Evolutionary conservation across 2,329 filamentous ascomycete genomes (phyloP), one percentile per base, ranked within the genome.

Genomic region (Dactylella cylindrospora): DNA sequence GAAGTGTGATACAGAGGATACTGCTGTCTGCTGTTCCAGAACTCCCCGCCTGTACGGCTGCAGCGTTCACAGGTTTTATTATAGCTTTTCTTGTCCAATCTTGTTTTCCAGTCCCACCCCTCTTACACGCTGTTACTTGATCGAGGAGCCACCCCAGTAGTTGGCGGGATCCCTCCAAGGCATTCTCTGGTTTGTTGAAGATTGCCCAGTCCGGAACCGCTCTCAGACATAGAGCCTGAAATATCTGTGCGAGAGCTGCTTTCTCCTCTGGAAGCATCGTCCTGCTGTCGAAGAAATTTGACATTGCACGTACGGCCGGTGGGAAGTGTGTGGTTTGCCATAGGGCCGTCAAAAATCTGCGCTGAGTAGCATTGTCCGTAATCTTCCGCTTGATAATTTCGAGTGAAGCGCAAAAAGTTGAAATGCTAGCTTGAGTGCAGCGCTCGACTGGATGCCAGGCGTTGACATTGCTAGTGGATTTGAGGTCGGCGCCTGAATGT

Each of bases 261-360:
- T 64, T 64, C 19, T 64, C 59, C 25, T 55, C 59, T 4, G 50
- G 23, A 17, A 50, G 7, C 4, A 64, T 22, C 4, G 52, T 57
- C 12, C 51, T 35, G 25, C 39, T 51, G 20, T 64, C 59, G 22
- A 64, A 64, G 12, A 64, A 19, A 25, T 39, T 51, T 8, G 59
- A 17, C 59, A 64, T 46, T 12, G 59, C 59, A 35, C 53, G 51
- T 15, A 64, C 51, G 3, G 52, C 59, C 2, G 59, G 52, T 31
- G 49, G 28, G 31, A 62, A 64, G 47, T 64, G 59, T 3, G 59
- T 64, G 9, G 59, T 64, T 44, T 64, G 57, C 59, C 59, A 64
- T 3, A 64, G 7, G 3, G 59, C 44, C 1, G 59, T 64, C 32
- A 64, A 20, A 23, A 57, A 55, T 9, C 51, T 57, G 17, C 59